Percentiles rank a stretch among this genome's conserved stretches.
These are phyloP conservation scores for Tothia fuscella DNA, from an alignment of 2,329 filamentous ascomycete species.

Conservation along the genomic window DNA sequence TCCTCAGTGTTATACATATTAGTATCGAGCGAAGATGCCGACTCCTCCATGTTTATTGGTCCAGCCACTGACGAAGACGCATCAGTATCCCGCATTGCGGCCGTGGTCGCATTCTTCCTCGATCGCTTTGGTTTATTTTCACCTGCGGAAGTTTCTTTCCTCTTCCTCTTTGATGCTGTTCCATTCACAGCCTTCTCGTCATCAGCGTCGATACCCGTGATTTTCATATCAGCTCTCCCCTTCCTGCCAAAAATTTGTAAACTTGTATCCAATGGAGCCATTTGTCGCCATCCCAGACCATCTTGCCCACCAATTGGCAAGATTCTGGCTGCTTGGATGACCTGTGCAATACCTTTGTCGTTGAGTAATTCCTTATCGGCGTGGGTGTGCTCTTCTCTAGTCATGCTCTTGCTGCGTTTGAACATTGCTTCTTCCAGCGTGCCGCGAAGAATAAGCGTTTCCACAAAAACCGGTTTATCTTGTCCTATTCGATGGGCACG, in stretches of 20 bases:
- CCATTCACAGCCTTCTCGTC: not conserved
- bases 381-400: constrained; percentile 39
- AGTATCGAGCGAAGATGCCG: too few relatives aligned
- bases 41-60: too few relatives aligned
- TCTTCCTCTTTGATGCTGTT: too few relatives aligned
- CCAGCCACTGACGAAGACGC: too few relatives aligned
- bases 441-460: constrained; percentile 68
- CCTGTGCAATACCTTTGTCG: constrained; percentile 44
- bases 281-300: constrained; percentile 21
- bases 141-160: too few relatives aligned
- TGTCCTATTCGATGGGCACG: constrained; percentile 83
- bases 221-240: constrained; percentile 11
- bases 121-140: constrained; percentile 46
- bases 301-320: constrained; percentile 30
- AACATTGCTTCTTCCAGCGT: constrained; percentile 82
- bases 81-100: not conserved
- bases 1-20: too few relatives aligned
- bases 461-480: constrained; percentile 63
- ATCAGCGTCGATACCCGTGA: constrained; percentile 8
- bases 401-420: constrained; percentile 62
- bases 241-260: constrained; percentile 33
- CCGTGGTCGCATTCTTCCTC: not conserved
- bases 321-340: constrained; percentile 45
- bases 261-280: constrained; percentile 28
- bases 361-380: constrained; percentile 47